phyloP scores from a whole-genome alignment of 163 green algal genomes.

The Volvox carteri region DNA sequence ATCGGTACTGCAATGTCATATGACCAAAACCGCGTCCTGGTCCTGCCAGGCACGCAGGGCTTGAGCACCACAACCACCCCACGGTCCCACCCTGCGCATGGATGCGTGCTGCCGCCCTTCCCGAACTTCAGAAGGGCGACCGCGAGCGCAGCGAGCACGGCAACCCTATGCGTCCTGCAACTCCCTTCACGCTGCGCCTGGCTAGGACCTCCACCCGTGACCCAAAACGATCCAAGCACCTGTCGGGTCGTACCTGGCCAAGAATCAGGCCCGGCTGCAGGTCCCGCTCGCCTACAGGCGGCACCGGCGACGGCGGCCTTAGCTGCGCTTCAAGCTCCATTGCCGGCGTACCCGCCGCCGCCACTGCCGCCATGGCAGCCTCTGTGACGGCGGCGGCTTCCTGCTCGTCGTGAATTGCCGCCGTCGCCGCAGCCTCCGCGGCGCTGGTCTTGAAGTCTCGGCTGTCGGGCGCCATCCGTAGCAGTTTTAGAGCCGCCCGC shows the following conservation, averaged over 20 bases:
- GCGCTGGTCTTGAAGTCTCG: background rate
- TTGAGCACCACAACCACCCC: no score
- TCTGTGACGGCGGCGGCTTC: background rate
- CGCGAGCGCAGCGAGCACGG: no score
- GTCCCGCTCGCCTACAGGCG: background rate
- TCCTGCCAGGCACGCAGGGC: no score
- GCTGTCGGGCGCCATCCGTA: conserved; percentile 24
- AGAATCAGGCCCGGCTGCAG: conserved; percentile 34
- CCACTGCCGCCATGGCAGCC: conserved; percentile 15
- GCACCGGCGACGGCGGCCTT: background rate
- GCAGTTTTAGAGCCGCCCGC: conserved; percentile 14
- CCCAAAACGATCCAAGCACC: no score
- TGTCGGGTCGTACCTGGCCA: conserved; percentile 27
- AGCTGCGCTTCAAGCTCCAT: conserved; percentile 26
- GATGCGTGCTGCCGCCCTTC: no score
- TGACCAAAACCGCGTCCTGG: no score
- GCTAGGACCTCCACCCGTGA: no score
- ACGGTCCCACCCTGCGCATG: no score
- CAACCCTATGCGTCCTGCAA: no score
- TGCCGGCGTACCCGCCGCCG: background rate
- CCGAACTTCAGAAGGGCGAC: no score
- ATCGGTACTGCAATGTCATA: no score
- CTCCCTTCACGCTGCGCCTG: no score
- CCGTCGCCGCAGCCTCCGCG: conserved; percentile 4
- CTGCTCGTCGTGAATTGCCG: background rate